Evolutionary conservation across 345 rosid genomes (phyloP), one percentile per base, ranked within the genome.

Genomic region (Hypericum perforatum): DNA sequence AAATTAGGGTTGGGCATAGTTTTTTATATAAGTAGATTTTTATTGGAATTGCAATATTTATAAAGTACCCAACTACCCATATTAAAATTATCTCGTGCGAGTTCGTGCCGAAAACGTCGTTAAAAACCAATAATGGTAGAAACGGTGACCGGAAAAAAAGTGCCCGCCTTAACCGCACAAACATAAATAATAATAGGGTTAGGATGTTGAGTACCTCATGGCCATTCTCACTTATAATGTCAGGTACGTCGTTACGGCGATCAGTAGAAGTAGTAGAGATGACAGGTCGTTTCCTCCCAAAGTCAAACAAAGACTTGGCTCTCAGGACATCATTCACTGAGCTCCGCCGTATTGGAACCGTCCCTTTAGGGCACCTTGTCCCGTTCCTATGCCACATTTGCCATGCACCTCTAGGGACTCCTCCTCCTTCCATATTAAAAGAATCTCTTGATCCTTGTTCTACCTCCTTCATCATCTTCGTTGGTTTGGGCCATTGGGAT

Each of bases 271-370:
- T 13, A 6, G 16, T 11, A 6, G 48, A 43, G 2, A 41, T 22
- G 32, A 22, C 45, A 45, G n/a, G 63, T 59, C 67, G 82, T 61
- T 84, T 84, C 72, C 84, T 88, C 16, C 98, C 96, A 43, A 78
- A 88, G 78, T 83, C 81, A 71, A 83, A 88, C 64, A 88, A 54
- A 71, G 98, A 92, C 82, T 61, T 63, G 5, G 72, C 58, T 39
- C 72, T 68, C 63, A 68, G 36, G 22, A 68, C 67, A 38, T 68
- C 72, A 29, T 53, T 39, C 6, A 53, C 44, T 3, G 60, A 7
- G 16, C 67, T 68, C 52, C 72, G 67, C 39, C 72, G 63, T 43
- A 68, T 22, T 0, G 72, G 72, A 14, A 68, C 43, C 0, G 72
- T 68, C 3, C 60, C 67, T 37, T 49, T 62, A 13, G 72, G 72